Evolutionary conservation across 129 eudicot genomes (phyloP).

Genomic region (Erigeron canadensis): DNA sequence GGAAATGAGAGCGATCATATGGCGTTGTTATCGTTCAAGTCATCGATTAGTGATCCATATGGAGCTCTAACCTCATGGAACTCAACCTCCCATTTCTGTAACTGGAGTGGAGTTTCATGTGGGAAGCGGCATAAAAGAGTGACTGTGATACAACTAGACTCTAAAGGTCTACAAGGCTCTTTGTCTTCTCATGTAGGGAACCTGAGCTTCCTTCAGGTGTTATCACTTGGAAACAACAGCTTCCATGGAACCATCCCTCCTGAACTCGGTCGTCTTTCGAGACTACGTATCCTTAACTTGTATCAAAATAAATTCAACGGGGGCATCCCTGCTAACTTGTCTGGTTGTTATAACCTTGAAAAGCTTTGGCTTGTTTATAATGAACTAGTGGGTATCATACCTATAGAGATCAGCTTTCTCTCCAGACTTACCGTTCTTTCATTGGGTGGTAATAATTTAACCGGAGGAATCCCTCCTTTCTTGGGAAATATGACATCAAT

Average conservation of each 20-base stretch:
- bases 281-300: slow-evolving; percentile 14
- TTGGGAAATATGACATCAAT: slow-evolving; percentile 31
- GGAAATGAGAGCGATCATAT: no score
- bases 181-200: slow-evolving; percentile 18
- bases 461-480: slow-evolving; percentile 26
- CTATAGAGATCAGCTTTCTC: slow-evolving; percentile 22
- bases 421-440: neutral
- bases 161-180: no score
- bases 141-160: no score
- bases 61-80: no score
- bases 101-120: no score
- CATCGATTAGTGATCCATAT: no score
- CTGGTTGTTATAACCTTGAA: slow-evolving; percentile 19
- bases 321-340: slow-evolving; percentile 24
- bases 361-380: neutral
- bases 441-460: neutral
- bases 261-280: slow-evolving; percentile 29
- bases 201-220: neutral
- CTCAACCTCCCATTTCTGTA: no score
- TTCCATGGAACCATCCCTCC: slow-evolving; percentile 27
- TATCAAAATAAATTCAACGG: neutral
- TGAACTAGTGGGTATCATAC: slow-evolving; percentile 23
- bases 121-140: no score
- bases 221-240: neutral
- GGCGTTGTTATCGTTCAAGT: no score